Evolutionary conservation across 768 basidiomycete species (phyloP).

Genomic region (Phylloporus rhodoxanthus): DNA sequence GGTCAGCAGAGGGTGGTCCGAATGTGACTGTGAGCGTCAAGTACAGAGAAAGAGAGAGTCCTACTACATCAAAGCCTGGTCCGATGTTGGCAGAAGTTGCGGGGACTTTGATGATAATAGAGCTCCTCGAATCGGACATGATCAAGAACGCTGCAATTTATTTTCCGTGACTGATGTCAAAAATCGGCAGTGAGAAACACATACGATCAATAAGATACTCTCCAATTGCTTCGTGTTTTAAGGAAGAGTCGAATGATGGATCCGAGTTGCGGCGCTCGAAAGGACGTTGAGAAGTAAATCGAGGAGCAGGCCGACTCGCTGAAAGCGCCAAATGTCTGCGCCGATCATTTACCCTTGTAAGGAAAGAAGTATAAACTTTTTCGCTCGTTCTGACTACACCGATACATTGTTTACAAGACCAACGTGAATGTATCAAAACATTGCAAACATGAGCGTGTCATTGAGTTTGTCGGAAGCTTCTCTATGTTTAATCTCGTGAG

Average conservation of each 20-base stretch:
- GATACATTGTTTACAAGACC: too few relatives aligned
- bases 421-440: too few relatives aligned
- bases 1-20: slow-evolving; percentile 32
- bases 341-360: slow-evolving; percentile 13
- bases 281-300: not conserved
- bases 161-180: not conserved
- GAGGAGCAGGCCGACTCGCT: not conserved
- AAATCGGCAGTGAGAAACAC: not conserved
- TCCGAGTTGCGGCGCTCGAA: not conserved
- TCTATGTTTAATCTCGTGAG: too few relatives aligned
- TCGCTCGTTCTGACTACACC: too few relatives aligned
- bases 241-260: not conserved
- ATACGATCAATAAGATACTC: not conserved
- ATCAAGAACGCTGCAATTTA: slow-evolving; percentile 4
- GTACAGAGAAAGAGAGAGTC: slow-evolving; percentile 88
- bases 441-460: too few relatives aligned
- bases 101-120: slow-evolving; percentile 76
- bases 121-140: slow-evolving; percentile 20
- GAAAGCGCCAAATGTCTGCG: not conserved
- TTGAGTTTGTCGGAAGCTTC: too few relatives aligned
- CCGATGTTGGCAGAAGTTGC: slow-evolving; percentile 99
- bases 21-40: slow-evolving; percentile 67
- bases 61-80: slow-evolving; percentile 97
- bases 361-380: slow-evolving; percentile 1
- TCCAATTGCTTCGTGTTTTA: too few relatives aligned